Evolutionary conservation across 2,329 filamentous ascomycete species (phyloP).

Genomic region (Verticillium klebahnii): DNA sequence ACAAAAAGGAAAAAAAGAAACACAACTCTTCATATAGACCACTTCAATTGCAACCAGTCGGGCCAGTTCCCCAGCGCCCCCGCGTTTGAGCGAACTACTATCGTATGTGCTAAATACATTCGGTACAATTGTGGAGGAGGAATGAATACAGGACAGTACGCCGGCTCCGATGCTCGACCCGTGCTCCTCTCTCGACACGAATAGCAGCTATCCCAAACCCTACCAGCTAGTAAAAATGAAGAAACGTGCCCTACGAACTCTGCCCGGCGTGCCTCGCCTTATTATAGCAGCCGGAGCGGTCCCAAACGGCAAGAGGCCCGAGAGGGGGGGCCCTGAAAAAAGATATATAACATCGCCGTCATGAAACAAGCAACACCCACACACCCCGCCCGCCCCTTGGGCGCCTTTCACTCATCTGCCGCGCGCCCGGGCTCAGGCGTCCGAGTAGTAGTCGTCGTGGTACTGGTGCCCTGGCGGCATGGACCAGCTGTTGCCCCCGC

Average conservation of each 20-base stretch:
- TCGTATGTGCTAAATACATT: background rate
- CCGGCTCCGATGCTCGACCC: background rate
- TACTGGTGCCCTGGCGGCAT: conserved; percentile 38
- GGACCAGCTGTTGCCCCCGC: conserved; percentile 37
- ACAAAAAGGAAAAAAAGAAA: too few species aligned
- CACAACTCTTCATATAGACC: too few species aligned
- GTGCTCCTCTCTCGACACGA: background rate
- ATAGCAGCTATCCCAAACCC: background rate
- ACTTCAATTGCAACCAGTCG: background rate
- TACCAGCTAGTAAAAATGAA: background rate
- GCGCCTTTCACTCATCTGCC: conserved; percentile 9
- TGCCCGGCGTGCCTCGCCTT: background rate
- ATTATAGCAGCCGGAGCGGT: background rate
- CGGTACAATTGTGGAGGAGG: background rate
- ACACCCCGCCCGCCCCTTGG: background rate
- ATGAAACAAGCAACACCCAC: conserved; percentile 1
- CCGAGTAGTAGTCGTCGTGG: conserved; percentile 53
- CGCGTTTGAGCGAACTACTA: background rate
- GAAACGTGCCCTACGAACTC: background rate
- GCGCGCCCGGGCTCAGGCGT: conserved; percentile 32
- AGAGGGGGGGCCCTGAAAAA: too few species aligned
- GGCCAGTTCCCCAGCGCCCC: background rate
- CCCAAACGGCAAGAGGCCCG: background rate
- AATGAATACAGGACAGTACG: background rate
- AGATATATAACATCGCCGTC: too few species aligned